A percentile compares a stretch with the other conserved stretches of the same genome.
Evolutionary conservation across 2,329 filamentous ascomycete genomes (phyloP).

Genomic region (Chaetomiaceae sp.): DNA sequence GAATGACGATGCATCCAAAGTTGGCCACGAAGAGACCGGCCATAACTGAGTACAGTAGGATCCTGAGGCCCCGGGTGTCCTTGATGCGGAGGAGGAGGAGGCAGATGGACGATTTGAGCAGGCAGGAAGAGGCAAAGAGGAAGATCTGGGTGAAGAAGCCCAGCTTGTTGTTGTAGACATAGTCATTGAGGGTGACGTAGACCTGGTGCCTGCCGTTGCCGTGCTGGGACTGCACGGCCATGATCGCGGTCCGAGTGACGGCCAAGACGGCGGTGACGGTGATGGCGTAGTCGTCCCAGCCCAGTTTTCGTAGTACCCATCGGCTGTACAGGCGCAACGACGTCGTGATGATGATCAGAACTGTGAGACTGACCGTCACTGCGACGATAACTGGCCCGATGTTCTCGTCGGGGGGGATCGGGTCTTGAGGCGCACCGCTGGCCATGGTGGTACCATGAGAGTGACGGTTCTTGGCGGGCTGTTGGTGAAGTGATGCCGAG

Average conservation of each 20-base stretch:
- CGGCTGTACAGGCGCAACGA: background rate
- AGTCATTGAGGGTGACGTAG: background rate
- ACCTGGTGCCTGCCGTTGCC: background rate
- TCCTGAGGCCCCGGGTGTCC: background rate
- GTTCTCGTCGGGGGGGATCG: too few relatives aligned
- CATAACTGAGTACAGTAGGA: background rate
- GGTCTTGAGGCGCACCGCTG: too few relatives aligned
- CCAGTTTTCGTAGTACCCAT: too few relatives aligned
- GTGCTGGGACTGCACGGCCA: background rate
- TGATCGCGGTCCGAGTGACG: background rate
- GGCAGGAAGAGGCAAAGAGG: background rate
- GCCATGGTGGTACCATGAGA: too few relatives aligned
- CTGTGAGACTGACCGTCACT: too few relatives aligned
- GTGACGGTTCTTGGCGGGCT: too few relatives aligned
- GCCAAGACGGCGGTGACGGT: background rate
- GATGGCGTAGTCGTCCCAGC: background rate
- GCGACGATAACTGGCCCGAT: too few relatives aligned
- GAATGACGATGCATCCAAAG: background rate
- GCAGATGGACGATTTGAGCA: background rate
- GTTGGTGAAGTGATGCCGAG: too few relatives aligned
- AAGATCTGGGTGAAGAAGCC: background rate
- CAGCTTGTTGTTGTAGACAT: background rate
- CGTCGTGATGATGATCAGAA: too few relatives aligned
- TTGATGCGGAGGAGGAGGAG: background rate
- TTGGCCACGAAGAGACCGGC: background rate